Base-by-base conservation (phyloP, 1,139 yeast genomes). In the Meyerozyma guilliermondii region DNA sequence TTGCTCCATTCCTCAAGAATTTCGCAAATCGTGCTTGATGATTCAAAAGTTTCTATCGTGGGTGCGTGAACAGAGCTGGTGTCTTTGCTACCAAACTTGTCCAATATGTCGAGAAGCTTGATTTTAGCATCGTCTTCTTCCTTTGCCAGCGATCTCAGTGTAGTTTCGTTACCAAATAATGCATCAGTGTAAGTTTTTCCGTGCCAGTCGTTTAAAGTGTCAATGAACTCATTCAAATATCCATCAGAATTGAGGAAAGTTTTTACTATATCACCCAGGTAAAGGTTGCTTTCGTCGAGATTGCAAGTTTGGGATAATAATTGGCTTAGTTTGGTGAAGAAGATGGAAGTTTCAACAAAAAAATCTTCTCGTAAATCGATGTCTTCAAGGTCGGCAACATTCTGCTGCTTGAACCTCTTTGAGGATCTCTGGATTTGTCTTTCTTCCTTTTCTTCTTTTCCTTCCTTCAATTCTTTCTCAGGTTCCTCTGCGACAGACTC, bases 41-140 rank as follows among this genome's bases (percentile, higher is more conserved):
- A 38, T 48, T 67, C 54, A 39, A 48, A 28, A 5, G 45, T 47
- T 7, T 45, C 42, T 10, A 58, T 28, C 6, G 33, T 17, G 4
- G 48, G 53, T 2, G 49, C 39, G 14, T 18, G 24, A 16, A 48
- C 42, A 7, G 44, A 39, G 18, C 45, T 50, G 14, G 52, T 38
- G 3, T 50, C 51, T 23, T 50, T 53, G 33, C 51, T 52, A 10
- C 72, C 73, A 45, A 70, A 72, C 2, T 62, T 59, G 34, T 64
- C 60, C 18, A 72, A 59, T 0, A 71, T 71, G 29, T 70, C 76
- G 4, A 72, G 50, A 20, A 71, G 56, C 43, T 63, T 64, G 17
- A 58, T 47, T 41, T 64, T 63, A 41, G 70, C 75, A 38, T 60
- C 62, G 8, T 66, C 67, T 5, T 59, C 50, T 4, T 52, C 45